Conservation (phyloP, 169 alveolate species). For the Plasmodium vivax region DNA sequence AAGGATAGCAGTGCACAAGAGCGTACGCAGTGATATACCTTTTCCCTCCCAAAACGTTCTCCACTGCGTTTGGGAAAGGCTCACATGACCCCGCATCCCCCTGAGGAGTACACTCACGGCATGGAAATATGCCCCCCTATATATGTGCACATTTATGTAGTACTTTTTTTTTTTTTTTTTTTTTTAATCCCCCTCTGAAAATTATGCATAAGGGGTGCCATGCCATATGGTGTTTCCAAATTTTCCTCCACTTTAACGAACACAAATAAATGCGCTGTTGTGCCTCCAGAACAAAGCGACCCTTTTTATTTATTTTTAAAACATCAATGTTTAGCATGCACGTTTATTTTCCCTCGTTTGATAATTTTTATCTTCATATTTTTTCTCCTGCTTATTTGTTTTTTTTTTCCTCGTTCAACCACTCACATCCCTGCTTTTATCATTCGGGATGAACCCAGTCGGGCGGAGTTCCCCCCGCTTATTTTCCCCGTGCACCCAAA, state of each 20-base stretch:
- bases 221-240: not conserved
- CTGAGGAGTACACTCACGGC: not conserved
- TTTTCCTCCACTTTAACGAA: not conserved
- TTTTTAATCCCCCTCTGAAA: not conserved
- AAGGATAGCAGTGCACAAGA: not conserved
- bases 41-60: not conserved
- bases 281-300: not conserved
- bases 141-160: not conserved
- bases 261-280: not conserved
- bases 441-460: not conserved
- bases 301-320: not conserved
- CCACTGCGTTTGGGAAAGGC: not conserved
- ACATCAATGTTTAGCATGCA: not conserved
- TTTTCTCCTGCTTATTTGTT: not conserved
- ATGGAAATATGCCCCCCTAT: not conserved
- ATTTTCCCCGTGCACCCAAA: not conserved
- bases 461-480: not conserved
- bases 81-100: not conserved
- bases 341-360: not conserved
- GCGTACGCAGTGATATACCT: not conserved
- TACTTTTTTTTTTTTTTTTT: not conserved
- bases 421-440: not conserved
- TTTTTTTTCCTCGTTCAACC: not conserved
- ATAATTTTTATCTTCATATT: not conserved
- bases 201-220: slow-evolving; percentile 12